A percentile compares a stretch with the other conserved stretches of the same genome.
Evolutionary conservation across 257 asterid species (phyloP).

Genomic region (Solanum tarijense): DNA sequence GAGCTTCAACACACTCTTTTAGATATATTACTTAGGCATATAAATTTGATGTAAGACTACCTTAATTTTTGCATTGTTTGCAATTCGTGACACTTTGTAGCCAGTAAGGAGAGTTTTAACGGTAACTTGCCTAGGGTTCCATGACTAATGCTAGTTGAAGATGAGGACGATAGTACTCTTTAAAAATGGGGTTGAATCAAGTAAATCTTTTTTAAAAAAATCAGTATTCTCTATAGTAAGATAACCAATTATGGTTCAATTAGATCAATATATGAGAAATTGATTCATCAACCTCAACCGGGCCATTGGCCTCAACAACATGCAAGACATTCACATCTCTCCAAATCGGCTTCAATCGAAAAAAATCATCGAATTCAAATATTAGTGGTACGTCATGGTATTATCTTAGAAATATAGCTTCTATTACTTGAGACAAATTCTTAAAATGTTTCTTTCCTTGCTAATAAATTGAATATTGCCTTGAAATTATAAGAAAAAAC

Average conservation of each 20-base stretch:
- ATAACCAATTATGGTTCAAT: neutral
- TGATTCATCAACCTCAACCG: neutral
- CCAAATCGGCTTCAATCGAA: neutral
- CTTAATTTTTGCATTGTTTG: neutral
- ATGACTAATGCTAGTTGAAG: neutral
- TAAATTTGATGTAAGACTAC: neutral
- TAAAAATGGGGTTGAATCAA: neutral
- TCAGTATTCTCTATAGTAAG: neutral
- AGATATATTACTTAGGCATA: neutral
- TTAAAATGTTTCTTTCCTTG: neutral
- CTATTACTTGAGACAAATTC: neutral
- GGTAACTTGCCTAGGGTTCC: neutral
- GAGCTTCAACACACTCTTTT: neutral
- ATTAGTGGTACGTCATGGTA: neutral
- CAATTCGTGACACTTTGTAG: neutral
- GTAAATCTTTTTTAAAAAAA: neutral
- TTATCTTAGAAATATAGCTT: neutral
- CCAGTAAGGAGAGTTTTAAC: neutral
- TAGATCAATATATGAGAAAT: neutral
- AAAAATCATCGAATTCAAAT: neutral
- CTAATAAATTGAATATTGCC: neutral
- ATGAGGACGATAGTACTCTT: neutral
- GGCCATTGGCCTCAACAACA: neutral
- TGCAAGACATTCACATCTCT: neutral
- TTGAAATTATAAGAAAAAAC: neutral